These are phyloP conservation scores for Coniferiporia sulphurascens DNA, from an alignment of 1,284 basidiomycete species.

Conservation along the genomic window DNA sequence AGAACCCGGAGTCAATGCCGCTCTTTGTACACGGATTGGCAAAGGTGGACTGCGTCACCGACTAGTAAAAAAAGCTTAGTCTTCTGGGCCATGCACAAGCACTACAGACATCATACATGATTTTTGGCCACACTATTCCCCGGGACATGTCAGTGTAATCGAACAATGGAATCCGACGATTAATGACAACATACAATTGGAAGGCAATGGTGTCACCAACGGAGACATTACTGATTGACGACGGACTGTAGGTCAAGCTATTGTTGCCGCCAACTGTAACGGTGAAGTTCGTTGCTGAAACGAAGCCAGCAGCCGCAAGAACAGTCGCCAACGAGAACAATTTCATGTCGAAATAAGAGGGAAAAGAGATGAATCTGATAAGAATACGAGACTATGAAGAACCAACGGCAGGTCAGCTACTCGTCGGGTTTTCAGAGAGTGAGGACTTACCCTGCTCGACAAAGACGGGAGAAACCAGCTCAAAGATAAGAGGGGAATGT, in stretches of 20 bases:
- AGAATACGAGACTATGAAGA: conserved; percentile 12
- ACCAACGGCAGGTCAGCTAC: neutral
- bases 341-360: conserved; percentile 39
- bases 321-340: conserved; percentile 41
- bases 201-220: conserved; percentile 51
- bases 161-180: neutral
- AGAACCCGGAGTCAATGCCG: conserved; percentile 43
- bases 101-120: conserved; percentile 27
- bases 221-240: conserved; percentile 37
- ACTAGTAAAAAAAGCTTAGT: conserved; percentile 28
- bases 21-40: conserved; percentile 36
- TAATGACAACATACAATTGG: conserved; percentile 40
- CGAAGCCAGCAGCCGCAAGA: conserved; percentile 36
- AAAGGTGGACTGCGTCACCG: conserved; percentile 58
- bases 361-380: neutral
- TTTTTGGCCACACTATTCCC: conserved; percentile 31
- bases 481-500: neutral
- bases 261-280: conserved; percentile 46
- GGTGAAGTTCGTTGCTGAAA: conserved; percentile 33
- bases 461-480: neutral
- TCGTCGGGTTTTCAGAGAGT: neutral
- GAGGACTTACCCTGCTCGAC: conserved; percentile 16
- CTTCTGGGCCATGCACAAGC: neutral
- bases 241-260: conserved; percentile 41
- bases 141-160: conserved; percentile 1